phyloP scores from a whole-genome alignment of 1,139 yeast species.

The Suhomyces wounanorum region DNA sequence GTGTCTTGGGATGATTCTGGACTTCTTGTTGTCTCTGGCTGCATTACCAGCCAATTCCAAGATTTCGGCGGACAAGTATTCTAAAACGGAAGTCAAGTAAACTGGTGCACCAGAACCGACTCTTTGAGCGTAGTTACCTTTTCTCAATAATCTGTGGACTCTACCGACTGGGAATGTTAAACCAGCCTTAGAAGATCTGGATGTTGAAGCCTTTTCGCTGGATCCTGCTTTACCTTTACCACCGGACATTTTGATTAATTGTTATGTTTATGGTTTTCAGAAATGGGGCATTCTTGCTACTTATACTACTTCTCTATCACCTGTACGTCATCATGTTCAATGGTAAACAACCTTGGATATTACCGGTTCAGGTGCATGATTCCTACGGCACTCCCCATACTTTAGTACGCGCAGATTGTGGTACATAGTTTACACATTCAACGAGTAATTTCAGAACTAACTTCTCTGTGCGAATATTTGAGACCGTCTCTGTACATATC shows the following conservation, averaged over 20 bases:
- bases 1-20: constrained; percentile 98
- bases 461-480: neutral
- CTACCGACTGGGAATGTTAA: constrained; percentile 99
- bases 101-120: constrained; percentile 99
- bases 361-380: constrained; percentile 3
- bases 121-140: constrained; percentile 99
- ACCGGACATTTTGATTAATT: constrained; percentile 70
- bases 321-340: neutral
- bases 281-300: neutral
- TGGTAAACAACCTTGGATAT: neutral
- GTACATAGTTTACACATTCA: neutral
- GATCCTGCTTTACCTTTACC: constrained; percentile 99
- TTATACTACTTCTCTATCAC: neutral
- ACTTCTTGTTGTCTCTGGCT: constrained; percentile 96
- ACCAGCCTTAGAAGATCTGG: constrained; percentile 98
- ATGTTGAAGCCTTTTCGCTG: constrained; percentile 89
- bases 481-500: neutral
- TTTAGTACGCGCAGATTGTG: neutral
- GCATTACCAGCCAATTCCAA: constrained; percentile 99
- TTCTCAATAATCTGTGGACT: constrained; percentile 95
- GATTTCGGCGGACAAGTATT: constrained; percentile 95
- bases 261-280: neutral
- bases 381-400: neutral
- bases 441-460: neutral
- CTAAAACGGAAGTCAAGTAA: constrained; percentile 93